Evolutionary conservation across 176 grass and related monocot genomes (phyloP).

Genomic region (Ampelocalamus luodianensis): DNA sequence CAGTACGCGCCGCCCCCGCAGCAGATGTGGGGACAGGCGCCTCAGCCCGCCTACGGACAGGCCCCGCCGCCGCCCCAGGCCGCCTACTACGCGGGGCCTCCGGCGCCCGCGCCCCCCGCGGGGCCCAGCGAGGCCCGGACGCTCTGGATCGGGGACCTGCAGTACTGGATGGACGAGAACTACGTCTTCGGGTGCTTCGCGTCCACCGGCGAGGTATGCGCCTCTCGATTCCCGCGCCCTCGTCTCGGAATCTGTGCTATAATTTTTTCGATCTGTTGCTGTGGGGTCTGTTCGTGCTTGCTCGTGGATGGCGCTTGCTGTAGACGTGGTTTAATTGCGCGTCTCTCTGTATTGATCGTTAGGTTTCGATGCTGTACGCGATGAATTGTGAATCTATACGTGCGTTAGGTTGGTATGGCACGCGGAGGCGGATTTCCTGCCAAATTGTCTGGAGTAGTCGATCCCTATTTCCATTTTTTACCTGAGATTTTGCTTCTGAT

Average conservation of each 20-base stretch:
- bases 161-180: conserved; percentile 84
- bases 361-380: neutral
- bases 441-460: neutral
- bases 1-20: conserved; percentile 43
- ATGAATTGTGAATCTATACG: neutral
- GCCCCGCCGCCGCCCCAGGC: conserved; percentile 15
- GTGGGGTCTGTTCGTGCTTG: neutral
- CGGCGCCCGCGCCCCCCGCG: neutral
- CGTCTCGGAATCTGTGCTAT: neutral
- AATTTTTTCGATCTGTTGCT: neutral
- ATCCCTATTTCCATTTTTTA: neutral
- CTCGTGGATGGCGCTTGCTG: neutral
- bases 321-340: neutral
- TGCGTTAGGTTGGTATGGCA: neutral
- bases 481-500: neutral
- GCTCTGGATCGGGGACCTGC: conserved; percentile 75
- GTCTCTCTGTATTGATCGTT: neutral
- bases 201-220: conserved; percentile 62
- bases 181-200: conserved; percentile 61
- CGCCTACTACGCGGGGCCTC: conserved; percentile 24
- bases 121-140: conserved; percentile 58
- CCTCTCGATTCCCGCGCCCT: neutral
- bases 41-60: conserved; percentile 36
- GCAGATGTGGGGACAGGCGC: conserved; percentile 84
- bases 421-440: neutral